Evolutionary conservation across 768 basidiomycete genomes (phyloP).

Genomic region (Suillus sp.): DNA sequence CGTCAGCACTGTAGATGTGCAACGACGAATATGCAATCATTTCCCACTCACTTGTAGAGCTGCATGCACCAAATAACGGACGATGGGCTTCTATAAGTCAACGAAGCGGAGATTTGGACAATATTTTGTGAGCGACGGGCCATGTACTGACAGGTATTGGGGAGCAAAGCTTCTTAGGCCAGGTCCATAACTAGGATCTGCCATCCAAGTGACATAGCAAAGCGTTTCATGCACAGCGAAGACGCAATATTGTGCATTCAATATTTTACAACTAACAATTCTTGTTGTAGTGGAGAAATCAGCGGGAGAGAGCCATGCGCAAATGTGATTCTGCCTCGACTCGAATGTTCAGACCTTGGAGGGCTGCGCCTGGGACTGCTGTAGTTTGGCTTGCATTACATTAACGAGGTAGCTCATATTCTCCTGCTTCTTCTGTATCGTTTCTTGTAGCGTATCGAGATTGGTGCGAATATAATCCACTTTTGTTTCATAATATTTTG

Average conservation of each 20-base stretch:
- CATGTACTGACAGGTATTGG: no score
- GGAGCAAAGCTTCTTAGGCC: neutral
- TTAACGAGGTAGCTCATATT: slow-evolving; percentile 76
- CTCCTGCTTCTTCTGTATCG: slow-evolving; percentile 90
- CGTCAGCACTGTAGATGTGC: neutral
- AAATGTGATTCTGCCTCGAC: slow-evolving; percentile 4
- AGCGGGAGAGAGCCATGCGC: neutral
- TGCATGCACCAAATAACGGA: neutral
- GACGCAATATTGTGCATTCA: neutral
- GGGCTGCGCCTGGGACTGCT: slow-evolving; percentile 25
- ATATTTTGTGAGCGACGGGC: neutral
- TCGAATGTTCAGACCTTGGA: slow-evolving; percentile 1
- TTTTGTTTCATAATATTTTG: slow-evolving; percentile 80
- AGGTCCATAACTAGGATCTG: neutral
- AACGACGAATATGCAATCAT: neutral
- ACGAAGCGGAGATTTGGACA: neutral
- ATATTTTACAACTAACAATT: neutral
- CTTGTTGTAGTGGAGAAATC: neutral
- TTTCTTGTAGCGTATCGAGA: slow-evolving; percentile 84
- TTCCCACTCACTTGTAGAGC: neutral
- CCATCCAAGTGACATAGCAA: neutral
- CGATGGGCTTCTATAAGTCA: neutral
- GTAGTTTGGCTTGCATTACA: slow-evolving; percentile 69
- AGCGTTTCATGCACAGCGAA: neutral
- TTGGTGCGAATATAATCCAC: slow-evolving; percentile 81